phyloP scores from a whole-genome alignment of 331 rosid species.

The Spiraea crenata region DNA sequence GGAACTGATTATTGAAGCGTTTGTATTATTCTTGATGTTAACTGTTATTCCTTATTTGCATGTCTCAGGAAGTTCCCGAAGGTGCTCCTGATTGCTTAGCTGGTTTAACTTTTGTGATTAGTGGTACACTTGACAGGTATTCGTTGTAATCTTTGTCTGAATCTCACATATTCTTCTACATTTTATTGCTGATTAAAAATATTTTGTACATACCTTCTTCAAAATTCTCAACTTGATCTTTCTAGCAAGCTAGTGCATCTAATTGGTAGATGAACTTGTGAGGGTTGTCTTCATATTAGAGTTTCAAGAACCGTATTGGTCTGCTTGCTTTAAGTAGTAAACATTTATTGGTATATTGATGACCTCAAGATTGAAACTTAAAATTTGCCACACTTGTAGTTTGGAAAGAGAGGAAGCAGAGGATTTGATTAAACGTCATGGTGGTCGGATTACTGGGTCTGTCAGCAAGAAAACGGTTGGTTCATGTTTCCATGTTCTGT shows the following conservation, averaged over 20 bases:
- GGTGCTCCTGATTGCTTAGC: conserved; percentile 83
- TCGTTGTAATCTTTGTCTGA: not conserved
- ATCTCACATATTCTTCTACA: conserved; percentile 1
- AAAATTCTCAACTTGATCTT: not conserved
- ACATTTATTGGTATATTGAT: not conserved
- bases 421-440: conserved; percentile 90
- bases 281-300: not conserved
- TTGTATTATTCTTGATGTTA: conserved; percentile 16
- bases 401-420: conserved; percentile 98
- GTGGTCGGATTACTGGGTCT: conserved; percentile 93
- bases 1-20: conserved; percentile 17
- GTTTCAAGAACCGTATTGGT: not conserved
- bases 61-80: conserved; percentile 88
- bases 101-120: conserved; percentile 87
- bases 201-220: not conserved
- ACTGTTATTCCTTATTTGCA: conserved; percentile 25
- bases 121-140: conserved; percentile 97
- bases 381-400: conserved; percentile 41
- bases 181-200: not conserved
- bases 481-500: conserved; percentile 21
- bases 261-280: not conserved
- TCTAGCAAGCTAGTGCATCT: not conserved
- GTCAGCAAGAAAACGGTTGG: conserved; percentile 90
- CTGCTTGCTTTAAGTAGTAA: not conserved
- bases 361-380: conserved; percentile 14